Base-by-base conservation (phyloP, 352 stramenopile genomes). In the Ophiocytium majus region DNA sequence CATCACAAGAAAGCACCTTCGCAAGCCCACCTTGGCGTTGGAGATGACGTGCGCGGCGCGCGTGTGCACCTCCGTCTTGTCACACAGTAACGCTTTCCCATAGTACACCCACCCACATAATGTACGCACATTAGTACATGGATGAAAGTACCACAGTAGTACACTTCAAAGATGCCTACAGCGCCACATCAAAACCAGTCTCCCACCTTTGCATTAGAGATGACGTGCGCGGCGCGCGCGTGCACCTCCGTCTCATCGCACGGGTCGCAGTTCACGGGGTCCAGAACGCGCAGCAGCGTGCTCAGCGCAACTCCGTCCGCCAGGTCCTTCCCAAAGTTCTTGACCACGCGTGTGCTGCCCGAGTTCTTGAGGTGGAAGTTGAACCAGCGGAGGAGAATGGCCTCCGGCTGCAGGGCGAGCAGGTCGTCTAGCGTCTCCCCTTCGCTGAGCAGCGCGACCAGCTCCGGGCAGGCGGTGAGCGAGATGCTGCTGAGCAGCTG, bases 351-450 rank as follows among this genome's bases (percentile, higher is more conserved):
- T 10, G 64, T 5, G 34, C 64, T 17, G 31, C 34, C 34, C 10
- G 64, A 5, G 5, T 34, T 80, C 57, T 89, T 92, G 19, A 98
- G 88, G 87, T 98, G 94, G 86, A 97, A 97, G 86, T 98, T 98
- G 89, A 98, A 92, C 94, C 94, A 98, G 63, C 94, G 93, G 78
- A 98, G 88, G 78, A 98, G 82, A 76, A 97, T 97, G 64, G 95
- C 92, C 79, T 98, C 94, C 0, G 94, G 94, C 35, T 93, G 93
- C 1, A 98, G 90, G 88, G 95, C 94, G 90, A 97, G 94, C 33
- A 98, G 95, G 76, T 91, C 92, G 75, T 96, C 92, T 17, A 97
- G 90, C 50, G 92, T 93, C 84, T 98, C 94, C n/a, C 64, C 88
- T 50, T 91, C 86, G 35, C 87, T 50, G 31, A 91, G 50, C 36